Conservation (phyloP, 75 land plant genomes). For the Gnetum montanum region DNA sequence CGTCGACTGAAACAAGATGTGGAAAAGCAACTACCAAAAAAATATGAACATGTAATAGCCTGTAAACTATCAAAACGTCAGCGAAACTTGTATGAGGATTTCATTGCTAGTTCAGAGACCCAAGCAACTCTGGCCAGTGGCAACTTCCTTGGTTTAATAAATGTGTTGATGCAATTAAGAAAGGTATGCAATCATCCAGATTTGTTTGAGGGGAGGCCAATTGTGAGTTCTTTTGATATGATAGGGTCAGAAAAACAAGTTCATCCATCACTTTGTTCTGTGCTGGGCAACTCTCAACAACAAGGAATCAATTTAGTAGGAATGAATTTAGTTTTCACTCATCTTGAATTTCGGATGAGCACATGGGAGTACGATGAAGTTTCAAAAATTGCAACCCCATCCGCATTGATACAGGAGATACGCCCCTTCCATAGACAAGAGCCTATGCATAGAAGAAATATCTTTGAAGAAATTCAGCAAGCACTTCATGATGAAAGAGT, state of each 20-base stretch:
- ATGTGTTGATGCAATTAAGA: conserved; percentile 95
- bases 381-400: conserved; percentile 35
- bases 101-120: conserved; percentile 97
- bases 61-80: conserved; percentile 92
- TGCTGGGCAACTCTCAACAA: conserved; percentile 36
- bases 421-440: conserved; percentile 10
- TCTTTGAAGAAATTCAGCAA: conserved; percentile 79
- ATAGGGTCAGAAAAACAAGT: conserved; percentile 67
- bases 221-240: conserved; percentile 96
- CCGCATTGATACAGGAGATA: conserved; percentile 40
- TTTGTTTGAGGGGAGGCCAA: conserved; percentile 97
- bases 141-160: conserved; percentile 90
- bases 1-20: conserved; percentile 96
- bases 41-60: conserved; percentile 85
- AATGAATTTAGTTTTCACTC: conserved; percentile 54
- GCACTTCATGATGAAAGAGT: conserved; percentile 55
- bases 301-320: conserved; percentile 32
- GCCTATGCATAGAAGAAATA: conserved; percentile 29
- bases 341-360: conserved; percentile 57
- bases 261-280: conserved; percentile 54
- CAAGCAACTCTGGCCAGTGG: conserved; percentile 93
- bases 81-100: conserved; percentile 95
- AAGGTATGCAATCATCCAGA: conserved; percentile 99
- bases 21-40: conserved; percentile 93
- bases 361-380: conserved; percentile 77